phyloP scores from a whole-genome alignment of 2,329 filamentous ascomycete genomes.

The Aspergillus transmontanensis region DNA sequence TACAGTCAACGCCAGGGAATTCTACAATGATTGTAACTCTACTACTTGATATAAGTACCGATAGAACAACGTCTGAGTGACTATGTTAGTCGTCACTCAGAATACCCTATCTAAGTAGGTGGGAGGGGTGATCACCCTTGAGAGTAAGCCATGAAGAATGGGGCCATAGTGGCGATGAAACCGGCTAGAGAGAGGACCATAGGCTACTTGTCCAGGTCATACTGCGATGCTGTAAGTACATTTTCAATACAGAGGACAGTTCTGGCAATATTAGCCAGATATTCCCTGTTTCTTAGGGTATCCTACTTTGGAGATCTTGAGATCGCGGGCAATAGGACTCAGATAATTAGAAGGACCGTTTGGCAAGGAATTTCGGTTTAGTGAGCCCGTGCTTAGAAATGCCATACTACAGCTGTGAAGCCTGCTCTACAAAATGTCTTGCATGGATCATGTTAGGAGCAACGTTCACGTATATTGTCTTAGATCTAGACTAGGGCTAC shows the following conservation, averaged over 20 bases:
- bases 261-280: neutral
- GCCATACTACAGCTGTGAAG: neutral
- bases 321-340: neutral
- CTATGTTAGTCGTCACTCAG: neutral
- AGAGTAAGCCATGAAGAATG: no score
- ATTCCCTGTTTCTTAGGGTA: neutral
- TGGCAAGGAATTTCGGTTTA: neutral
- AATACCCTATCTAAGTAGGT: neutral
- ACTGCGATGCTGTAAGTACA: neutral
- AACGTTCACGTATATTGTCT: neutral
- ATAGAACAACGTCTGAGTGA: neutral
- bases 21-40: neutral
- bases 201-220: neutral
- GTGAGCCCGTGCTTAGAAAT: neutral
- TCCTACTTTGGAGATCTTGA: neutral
- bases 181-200: neutral
- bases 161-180: neutral
- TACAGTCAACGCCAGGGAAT: neutral
- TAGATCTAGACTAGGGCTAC: neutral
- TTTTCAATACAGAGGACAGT: neutral
- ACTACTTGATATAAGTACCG: neutral
- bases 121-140: neutral
- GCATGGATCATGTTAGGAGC: neutral
- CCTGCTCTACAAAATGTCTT: neutral
- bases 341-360: neutral